A percentile compares a stretch with the other conserved stretches of the same genome.
These are phyloP conservation scores for Cyclotella distinguenda DNA, from an alignment of 108 stramenopile species.

Conservation along the genomic window DNA sequence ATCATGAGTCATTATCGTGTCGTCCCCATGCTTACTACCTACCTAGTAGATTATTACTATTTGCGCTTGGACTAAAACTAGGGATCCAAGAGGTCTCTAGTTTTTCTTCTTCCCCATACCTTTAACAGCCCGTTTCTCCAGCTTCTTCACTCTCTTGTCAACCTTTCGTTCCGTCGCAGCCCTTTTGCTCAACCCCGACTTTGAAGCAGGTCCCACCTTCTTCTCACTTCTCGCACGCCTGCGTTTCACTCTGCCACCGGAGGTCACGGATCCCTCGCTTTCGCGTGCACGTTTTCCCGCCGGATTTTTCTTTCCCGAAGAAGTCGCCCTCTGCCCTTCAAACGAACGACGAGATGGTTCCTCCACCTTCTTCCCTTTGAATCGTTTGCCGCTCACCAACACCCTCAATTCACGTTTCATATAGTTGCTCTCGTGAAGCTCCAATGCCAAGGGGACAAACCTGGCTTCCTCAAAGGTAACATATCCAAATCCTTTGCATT, in stretches of 20 bases:
- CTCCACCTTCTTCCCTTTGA: slow-evolving; percentile 54
- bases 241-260: slow-evolving; percentile 22
- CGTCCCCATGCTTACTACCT: no score
- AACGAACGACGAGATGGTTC: slow-evolving; percentile 3
- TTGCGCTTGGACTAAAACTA: no score
- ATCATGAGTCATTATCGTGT: background rate
- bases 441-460: slow-evolving; percentile 59
- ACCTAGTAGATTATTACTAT: no score
- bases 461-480: slow-evolving; percentile 63
- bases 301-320: slow-evolving; percentile 34
- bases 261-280: slow-evolving; percentile 21
- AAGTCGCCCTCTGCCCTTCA: slow-evolving; percentile 26
- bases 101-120: slow-evolving; percentile 78
- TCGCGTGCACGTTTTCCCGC: slow-evolving; percentile 47
- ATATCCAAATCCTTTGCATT: slow-evolving; percentile 85
- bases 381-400: slow-evolving; percentile 72
- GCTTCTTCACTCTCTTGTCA: slow-evolving; percentile 67
- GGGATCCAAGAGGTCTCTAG: background rate
- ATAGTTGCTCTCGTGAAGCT: slow-evolving; percentile 61
- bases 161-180: slow-evolving; percentile 70
- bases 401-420: slow-evolving; percentile 72
- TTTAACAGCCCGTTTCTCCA: slow-evolving; percentile 64
- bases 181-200: slow-evolving; percentile 63
- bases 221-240: slow-evolving; percentile 58
- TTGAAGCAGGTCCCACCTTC: slow-evolving; percentile 31